These are phyloP conservation scores for Allium fistulosum DNA, from an alignment of 106 monocot species.

Conservation along the genomic window DNA sequence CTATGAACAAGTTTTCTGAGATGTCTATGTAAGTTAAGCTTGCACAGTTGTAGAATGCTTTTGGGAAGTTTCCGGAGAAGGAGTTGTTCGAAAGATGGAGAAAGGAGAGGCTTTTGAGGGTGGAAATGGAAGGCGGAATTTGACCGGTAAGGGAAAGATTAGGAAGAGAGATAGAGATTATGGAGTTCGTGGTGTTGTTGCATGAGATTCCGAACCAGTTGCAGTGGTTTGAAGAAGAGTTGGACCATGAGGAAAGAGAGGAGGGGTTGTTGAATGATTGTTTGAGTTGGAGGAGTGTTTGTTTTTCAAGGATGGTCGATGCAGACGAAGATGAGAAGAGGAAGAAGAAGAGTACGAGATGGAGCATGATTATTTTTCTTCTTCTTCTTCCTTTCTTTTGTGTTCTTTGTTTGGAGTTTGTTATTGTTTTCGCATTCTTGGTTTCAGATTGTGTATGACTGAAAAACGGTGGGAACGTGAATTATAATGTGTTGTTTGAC, in stretches of 20 bases:
- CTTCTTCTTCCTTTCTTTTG: too few species aligned
- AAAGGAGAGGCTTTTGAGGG: conserved; percentile 33
- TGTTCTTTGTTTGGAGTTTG: too few species aligned
- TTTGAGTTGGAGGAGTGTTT: conserved; percentile 15
- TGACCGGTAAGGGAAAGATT: not conserved
- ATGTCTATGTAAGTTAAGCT: conserved; percentile 16
- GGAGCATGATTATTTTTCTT: too few species aligned
- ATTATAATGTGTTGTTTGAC: too few species aligned
- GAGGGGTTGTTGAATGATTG: conserved; percentile 9
- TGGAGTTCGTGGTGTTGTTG: conserved; percentile 4
- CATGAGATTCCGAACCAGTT: conserved; percentile 14
- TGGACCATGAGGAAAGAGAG: conserved; percentile 9
- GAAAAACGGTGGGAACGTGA: too few species aligned
- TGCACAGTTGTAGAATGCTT: conserved; percentile 21
- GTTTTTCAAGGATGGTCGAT: conserved; percentile 3
- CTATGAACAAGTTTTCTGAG: conserved; percentile 23
- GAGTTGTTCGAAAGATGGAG: conserved; percentile 49
- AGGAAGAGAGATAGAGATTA: conserved; percentile 17
- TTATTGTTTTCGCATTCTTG: too few species aligned
- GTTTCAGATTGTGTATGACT: too few species aligned
- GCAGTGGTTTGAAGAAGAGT: conserved; percentile 5
- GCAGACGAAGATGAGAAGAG: not conserved
- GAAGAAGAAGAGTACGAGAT: not conserved
- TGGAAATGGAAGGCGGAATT: conserved; percentile 34
- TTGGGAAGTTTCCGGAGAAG: conserved; percentile 27